Conservation (phyloP, 108 stramenopile genomes). For the Skeletonema costatum region DNA sequence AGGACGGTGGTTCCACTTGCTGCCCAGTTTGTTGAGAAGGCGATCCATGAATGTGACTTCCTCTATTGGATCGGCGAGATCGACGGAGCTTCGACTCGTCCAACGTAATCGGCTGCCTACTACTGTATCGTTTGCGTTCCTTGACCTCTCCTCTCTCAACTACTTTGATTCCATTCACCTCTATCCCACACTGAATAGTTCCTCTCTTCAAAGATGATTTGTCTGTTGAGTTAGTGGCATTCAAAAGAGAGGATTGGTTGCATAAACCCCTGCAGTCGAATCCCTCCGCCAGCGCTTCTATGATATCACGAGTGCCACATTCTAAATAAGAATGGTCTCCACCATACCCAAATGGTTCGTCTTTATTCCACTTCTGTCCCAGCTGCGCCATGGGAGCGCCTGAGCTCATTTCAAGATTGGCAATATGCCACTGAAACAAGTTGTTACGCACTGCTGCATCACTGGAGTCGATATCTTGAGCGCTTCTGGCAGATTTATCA, state of each 20-base stretch:
- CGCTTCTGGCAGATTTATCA: neutral
- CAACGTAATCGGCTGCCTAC: neutral
- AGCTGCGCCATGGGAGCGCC: slow-evolving; percentile 77
- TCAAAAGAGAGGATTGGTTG: slow-evolving; percentile 6
- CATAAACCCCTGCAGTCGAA: slow-evolving; percentile 68
- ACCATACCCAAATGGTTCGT: slow-evolving; percentile 90
- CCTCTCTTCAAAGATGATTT: slow-evolving; percentile 14
- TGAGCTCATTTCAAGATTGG: slow-evolving; percentile 90
- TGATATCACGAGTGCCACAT: slow-evolving; percentile 75
- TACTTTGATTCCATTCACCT: slow-evolving; percentile 41
- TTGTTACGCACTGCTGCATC: slow-evolving; percentile 34
- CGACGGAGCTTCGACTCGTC: slow-evolving; percentile 23
- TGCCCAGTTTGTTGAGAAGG: neutral
- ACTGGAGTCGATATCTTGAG: neutral
- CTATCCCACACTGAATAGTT: slow-evolving; percentile 51
- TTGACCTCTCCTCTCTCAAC: slow-evolving; percentile 48
- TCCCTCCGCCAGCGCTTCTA: slow-evolving; percentile 71
- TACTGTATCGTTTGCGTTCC: slow-evolving; percentile 3
- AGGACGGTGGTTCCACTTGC: neutral
- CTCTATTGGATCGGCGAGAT: slow-evolving; percentile 30
- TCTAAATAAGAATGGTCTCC: slow-evolving; percentile 91
- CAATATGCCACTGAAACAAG: slow-evolving; percentile 87
- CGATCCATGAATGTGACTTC: slow-evolving; percentile 9
- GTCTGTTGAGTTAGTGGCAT: neutral
- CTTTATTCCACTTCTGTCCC: slow-evolving; percentile 91